A percentile compares a stretch with the other conserved stretches of the same genome.
phyloP scores from a whole-genome alignment of 1,284 basidiomycete genomes.

The Cryptococcus sp. region DNA sequence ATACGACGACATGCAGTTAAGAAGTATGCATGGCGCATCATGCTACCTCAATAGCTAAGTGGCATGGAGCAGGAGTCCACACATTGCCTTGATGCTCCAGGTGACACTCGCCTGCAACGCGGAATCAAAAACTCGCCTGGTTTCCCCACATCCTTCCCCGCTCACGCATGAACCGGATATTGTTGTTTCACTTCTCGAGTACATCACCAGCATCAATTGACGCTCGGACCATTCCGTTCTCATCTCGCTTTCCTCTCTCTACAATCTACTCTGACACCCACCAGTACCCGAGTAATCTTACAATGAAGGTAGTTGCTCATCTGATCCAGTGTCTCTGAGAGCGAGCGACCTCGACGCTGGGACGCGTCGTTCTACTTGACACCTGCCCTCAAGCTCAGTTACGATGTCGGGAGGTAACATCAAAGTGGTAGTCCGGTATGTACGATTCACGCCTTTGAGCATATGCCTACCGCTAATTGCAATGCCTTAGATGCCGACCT shows the following conservation, averaged over 20 bases:
- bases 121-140: background rate
- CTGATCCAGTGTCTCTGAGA: background rate
- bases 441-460: background rate
- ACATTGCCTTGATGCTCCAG: too few relatives aligned
- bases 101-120: background rate
- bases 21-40: too few relatives aligned
- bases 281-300: too few relatives aligned
- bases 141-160: background rate
- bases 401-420: conserved; percentile 68
- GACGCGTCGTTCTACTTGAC: background rate
- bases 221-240: too few relatives aligned
- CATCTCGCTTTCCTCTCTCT: too few relatives aligned
- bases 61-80: too few relatives aligned
- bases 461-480: conserved; percentile 14
- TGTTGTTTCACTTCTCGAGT: too few relatives aligned
- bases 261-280: too few relatives aligned
- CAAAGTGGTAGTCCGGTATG: conserved; percentile 77
- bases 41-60: too few relatives aligned
- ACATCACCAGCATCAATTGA: too few relatives aligned
- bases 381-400: background rate
- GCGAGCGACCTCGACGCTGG: background rate
- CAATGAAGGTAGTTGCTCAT: background rate
- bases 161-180: background rate
- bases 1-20: too few relatives aligned
- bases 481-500: conserved; percentile 72